These are phyloP conservation scores for Gossypium turneri DNA, from an alignment of 345 rosid genomes.

Conservation along the genomic window DNA sequence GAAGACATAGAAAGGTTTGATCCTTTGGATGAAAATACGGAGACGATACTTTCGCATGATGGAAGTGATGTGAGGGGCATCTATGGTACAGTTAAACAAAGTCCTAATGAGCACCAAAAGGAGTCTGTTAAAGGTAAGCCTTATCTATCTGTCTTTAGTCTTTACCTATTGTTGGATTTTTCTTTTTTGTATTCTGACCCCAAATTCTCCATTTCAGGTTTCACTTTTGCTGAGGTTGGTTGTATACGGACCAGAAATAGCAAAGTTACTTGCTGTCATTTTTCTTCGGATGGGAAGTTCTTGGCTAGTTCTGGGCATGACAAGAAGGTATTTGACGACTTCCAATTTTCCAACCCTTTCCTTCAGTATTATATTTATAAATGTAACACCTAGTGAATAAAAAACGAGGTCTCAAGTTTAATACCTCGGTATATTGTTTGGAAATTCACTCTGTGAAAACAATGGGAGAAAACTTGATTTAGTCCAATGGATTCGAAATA, in stretches of 20 bases:
- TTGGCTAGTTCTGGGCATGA: constrained; percentile 75
- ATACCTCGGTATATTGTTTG: too few species aligned
- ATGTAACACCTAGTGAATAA: too few species aligned
- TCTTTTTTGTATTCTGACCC: not conserved
- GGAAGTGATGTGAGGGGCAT: constrained; percentile 39
- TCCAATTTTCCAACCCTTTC: too few species aligned
- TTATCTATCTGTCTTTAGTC: not conserved
- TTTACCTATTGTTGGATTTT: not conserved
- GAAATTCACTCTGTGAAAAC: too few species aligned
- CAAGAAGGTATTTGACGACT: constrained; percentile 43
- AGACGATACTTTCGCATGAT: constrained; percentile 45
- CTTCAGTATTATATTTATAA: too few species aligned
- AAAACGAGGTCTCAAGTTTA: too few species aligned
- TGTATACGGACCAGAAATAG: constrained; percentile 51
- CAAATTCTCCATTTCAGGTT: constrained; percentile 36
- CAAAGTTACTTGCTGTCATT: constrained; percentile 76
- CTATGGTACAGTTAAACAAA: constrained; percentile 44
- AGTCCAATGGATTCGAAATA: too few species aligned
- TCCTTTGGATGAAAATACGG: constrained; percentile 55
- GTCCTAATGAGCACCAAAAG: constrained; percentile 40
- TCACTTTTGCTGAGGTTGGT: constrained; percentile 56
- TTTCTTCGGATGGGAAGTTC: constrained; percentile 72
- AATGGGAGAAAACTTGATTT: too few species aligned
- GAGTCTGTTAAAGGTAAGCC: constrained; percentile 46
- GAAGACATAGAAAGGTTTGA: constrained; percentile 58